A percentile compares a stretch with the other conserved stretches of the same genome.
These are phyloP conservation scores for Protomyces inouyei DNA, from an alignment of 1,139 yeast genomes.

Conservation along the genomic window DNA sequence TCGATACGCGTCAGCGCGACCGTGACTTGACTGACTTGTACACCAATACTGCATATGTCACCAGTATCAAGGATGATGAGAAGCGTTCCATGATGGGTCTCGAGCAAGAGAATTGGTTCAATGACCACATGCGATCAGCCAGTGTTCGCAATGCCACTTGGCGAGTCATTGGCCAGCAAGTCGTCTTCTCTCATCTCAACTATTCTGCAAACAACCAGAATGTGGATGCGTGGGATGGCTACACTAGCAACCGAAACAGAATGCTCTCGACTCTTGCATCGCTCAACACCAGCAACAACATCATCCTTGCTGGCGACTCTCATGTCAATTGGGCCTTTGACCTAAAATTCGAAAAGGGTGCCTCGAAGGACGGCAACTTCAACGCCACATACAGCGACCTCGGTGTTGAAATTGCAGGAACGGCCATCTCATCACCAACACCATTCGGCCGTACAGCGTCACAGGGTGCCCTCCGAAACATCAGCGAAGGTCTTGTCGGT, in stretches of 20 bases:
- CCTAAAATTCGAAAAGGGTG: not conserved
- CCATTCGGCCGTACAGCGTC: not conserved
- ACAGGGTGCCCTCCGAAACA: not conserved
- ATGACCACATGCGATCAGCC: not conserved
- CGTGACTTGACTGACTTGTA: constrained; percentile 11
- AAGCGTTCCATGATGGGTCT: constrained; percentile 10
- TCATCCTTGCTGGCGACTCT: constrained; percentile 11
- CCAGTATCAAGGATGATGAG: constrained; percentile 3
- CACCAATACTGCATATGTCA: constrained; percentile 4
- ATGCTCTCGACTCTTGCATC: not conserved
- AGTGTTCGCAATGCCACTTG: constrained; percentile 1
- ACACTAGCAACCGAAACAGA: constrained; percentile 3
- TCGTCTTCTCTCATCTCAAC: constrained; percentile 1
- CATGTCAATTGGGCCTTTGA: constrained; percentile 15
- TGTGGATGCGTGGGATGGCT: constrained; percentile 11
- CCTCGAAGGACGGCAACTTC: not conserved
- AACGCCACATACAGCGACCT: not conserved
- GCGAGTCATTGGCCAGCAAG: constrained; percentile 4
- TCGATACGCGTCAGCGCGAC: constrained; percentile 12
- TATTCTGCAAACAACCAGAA: not conserved
- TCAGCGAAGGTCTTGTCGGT: not conserved
- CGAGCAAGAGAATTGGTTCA: constrained; percentile 9
- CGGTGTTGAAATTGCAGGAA: constrained; percentile 13
- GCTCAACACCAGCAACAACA: not conserved
- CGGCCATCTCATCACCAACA: constrained; percentile 1